Percentiles rank a stretch among this genome's conserved stretches.
Evolutionary conservation across 2,329 filamentous ascomycete genomes (phyloP).

Genomic region (Chalaropsis ovoidea): DNA sequence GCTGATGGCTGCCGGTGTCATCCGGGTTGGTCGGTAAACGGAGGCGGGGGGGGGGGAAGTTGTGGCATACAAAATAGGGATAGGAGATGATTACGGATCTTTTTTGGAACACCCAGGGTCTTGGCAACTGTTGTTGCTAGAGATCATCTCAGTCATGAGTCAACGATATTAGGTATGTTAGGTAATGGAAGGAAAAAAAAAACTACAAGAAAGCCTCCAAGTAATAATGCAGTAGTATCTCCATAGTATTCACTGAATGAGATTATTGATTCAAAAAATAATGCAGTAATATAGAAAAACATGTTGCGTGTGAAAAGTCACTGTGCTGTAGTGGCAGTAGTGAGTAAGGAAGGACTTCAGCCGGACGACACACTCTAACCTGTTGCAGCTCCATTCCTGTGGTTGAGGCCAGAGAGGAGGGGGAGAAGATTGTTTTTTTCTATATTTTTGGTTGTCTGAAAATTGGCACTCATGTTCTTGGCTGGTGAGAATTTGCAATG

Average conservation of each 20-base stretch:
- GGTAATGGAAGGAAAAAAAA: slow-evolving; percentile 11
- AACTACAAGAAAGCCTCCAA: background rate
- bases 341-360: background rate
- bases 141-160: slow-evolving; percentile 13
- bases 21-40: slow-evolving; percentile 54
- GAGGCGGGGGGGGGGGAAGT: background rate
- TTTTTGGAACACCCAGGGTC: slow-evolving; percentile 6
- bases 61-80: slow-evolving; percentile 1
- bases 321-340: no score
- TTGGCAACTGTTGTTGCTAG: background rate
- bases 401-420: background rate
- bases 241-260: no score
- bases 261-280: no score
- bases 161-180: slow-evolving; percentile 12
- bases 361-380: background rate
- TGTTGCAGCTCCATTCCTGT: background rate
- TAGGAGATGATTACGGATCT: slow-evolving; percentile 9
- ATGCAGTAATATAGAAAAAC: background rate
- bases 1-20: slow-evolving; percentile 83
- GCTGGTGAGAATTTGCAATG: background rate
- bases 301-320: no score
- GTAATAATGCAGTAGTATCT: background rate
- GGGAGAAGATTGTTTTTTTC: background rate
- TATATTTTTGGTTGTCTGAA: no score
- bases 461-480: no score